These are phyloP conservation scores for Flaveria brownii DNA, from an alignment of 129 eudicot genomes.

Conservation along the genomic window DNA sequence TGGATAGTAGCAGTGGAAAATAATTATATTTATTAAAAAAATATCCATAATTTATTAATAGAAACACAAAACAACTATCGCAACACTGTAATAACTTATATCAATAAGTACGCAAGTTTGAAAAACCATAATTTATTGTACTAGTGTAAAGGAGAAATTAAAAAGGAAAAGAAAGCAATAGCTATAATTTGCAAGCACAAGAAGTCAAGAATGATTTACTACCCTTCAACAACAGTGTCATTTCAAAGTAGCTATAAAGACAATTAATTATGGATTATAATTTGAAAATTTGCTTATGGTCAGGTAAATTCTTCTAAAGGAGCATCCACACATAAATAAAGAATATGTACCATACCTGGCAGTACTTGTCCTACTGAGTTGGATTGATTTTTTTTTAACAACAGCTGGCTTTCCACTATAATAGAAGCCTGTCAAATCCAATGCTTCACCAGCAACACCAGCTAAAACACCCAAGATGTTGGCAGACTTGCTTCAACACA, in stretches of 20 bases:
- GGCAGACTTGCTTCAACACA: constrained; percentile 79
- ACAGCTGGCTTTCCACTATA: constrained; percentile 76
- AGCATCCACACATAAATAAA: neutral
- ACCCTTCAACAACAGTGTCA: neutral
- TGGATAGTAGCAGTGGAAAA: neutral
- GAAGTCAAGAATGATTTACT: neutral
- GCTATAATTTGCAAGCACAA: neutral
- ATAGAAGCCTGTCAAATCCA: constrained; percentile 90
- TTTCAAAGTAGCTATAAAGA: neutral
- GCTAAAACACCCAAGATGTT: constrained; percentile 95
- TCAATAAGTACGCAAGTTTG: too few relatives aligned
- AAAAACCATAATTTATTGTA: too few relatives aligned
- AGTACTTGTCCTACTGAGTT: constrained; percentile 76
- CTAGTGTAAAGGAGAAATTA: neutral
- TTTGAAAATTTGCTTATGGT: constrained; percentile 7
- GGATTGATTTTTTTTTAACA: constrained; percentile 56
- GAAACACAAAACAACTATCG: neutral
- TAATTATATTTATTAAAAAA: too few relatives aligned
- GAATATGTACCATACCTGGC: constrained; percentile 48
- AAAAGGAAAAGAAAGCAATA: neutral
- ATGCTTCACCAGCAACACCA: constrained; percentile 91
- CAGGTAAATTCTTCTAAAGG: constrained; percentile 3
- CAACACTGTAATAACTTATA: too few relatives aligned
- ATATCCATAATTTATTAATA: neutral
- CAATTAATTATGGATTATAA: constrained; percentile 4